Percentiles rank a stretch among this genome's conserved stretches.
These are phyloP conservation scores for Psilocybe tampanensis DNA, from an alignment of 768 basidiomycete genomes.

Conservation along the genomic window DNA sequence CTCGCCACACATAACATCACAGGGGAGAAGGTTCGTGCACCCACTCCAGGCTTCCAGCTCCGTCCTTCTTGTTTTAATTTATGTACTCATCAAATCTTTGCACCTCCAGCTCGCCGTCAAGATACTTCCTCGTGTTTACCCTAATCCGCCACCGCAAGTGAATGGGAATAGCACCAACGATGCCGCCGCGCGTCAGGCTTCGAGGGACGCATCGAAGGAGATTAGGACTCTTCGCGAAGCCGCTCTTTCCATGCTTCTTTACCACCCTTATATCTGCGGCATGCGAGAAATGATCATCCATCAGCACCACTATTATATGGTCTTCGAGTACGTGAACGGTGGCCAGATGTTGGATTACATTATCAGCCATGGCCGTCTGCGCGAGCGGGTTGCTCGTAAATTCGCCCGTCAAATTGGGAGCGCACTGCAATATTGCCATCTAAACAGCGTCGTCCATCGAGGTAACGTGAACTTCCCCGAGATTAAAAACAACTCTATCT, in stretches of 20 bases:
- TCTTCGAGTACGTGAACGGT: conserved; percentile 97
- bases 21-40: conserved; percentile 81
- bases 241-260: conserved; percentile 90
- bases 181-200: conserved; percentile 74
- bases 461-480: conserved; percentile 41
- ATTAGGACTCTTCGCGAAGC: conserved; percentile 96
- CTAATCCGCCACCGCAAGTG: conserved; percentile 50
- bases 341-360: conserved; percentile 99
- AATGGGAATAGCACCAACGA: conserved; percentile 50
- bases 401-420: conserved; percentile 97
- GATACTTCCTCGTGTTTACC: conserved; percentile 88
- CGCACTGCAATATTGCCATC: conserved; percentile 95
- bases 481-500: conserved; percentile 9
- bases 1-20: conserved; percentile 87
- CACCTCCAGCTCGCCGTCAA: conserved; percentile 88
- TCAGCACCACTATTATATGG: conserved; percentile 99
- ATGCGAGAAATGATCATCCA: conserved; percentile 99
- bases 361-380: conserved; percentile 93
- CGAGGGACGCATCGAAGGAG: conserved; percentile 93
- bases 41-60: conserved; percentile 1
- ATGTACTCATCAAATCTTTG: not conserved
- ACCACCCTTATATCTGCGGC: conserved; percentile 98
- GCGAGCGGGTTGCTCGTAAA: conserved; percentile 95
- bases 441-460: conserved; percentile 96
- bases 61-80: conserved; percentile 10